Percentiles rank a stretch among this genome's conserved stretches.
Evolutionary conservation across 345 rosid genomes (phyloP).

Genomic region (Bretschneidera sinensis): DNA sequence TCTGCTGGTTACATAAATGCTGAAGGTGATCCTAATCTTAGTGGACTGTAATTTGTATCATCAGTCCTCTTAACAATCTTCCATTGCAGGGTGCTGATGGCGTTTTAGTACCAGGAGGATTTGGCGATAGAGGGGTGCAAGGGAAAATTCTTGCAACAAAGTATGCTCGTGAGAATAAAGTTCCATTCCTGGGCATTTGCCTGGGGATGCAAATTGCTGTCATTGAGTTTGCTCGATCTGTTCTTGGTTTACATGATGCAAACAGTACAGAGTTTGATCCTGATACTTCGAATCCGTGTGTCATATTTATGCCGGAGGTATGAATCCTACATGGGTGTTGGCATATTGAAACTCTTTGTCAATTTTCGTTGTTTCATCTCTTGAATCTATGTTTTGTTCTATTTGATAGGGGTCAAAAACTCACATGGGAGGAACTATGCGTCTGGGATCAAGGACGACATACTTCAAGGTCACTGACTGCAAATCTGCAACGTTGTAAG

Average conservation of each 20-base stretch:
- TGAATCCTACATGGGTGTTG: neutral
- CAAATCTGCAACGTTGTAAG: conserved; percentile 74
- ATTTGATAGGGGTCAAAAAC: conserved; percentile 62
- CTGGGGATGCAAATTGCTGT: conserved; percentile 89
- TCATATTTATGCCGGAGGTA: conserved; percentile 85
- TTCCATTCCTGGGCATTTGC: conserved; percentile 81
- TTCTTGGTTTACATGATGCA: conserved; percentile 61
- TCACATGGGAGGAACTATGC: conserved; percentile 89
- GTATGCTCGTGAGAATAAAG: conserved; percentile 64
- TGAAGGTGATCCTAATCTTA: no score
- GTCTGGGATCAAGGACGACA: conserved; percentile 75
- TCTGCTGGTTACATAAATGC: no score
- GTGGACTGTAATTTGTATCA: neutral
- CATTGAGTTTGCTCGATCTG: conserved; percentile 70
- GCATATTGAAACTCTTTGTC: neutral
- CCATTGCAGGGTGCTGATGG: conserved; percentile 64
- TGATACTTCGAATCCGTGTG: conserved; percentile 64
- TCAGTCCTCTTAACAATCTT: neutral
- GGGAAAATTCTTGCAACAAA: conserved; percentile 83
- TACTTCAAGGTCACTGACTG: conserved; percentile 57
- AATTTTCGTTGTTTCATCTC: conserved; percentile 5
- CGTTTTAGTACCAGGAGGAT: conserved; percentile 81
- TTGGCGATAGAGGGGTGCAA: conserved; percentile 85
- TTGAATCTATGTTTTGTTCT: neutral
- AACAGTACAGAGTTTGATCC: conserved; percentile 79